Evolutionary conservation across 202 grass and related monocot genomes (phyloP).

Genomic region (Zoysia matrella): DNA sequence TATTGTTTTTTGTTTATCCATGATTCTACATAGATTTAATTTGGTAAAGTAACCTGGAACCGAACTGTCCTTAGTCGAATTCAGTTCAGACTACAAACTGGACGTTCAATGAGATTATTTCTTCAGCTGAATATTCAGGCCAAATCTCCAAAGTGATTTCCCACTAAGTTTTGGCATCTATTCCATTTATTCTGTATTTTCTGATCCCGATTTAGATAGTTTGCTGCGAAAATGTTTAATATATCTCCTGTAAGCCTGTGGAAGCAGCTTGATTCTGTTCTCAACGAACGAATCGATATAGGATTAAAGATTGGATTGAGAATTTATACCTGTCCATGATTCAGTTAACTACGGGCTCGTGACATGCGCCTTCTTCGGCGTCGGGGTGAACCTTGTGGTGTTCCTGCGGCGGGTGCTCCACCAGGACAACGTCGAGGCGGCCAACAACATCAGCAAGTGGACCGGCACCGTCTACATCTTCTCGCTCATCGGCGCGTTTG

Average conservation of each 20-base stretch:
- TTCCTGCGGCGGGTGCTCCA: constrained; percentile 76
- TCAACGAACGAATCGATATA: not conserved
- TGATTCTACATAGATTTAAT: not conserved
- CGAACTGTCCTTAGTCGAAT: constrained; percentile 8
- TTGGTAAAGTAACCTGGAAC: not conserved
- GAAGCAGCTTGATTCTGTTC: not conserved
- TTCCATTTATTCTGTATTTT: constrained; percentile 5
- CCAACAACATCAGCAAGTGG: constrained; percentile 75
- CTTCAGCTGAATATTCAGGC: constrained; percentile 16
- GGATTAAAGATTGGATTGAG: not conserved
- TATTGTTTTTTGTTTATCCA: not conserved
- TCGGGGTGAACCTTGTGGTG: constrained; percentile 85
- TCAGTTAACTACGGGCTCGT: constrained; percentile 85
- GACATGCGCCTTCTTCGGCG: constrained; percentile 88
- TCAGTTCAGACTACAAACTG: constrained; percentile 30
- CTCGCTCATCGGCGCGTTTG: constrained; percentile 83
- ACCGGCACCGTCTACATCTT: constrained; percentile 56
- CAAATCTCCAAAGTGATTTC: constrained; percentile 22
- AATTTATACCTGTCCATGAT: not conserved
- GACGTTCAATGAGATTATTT: constrained; percentile 20
- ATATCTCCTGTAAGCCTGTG: not conserved
- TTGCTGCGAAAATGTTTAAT: not conserved
- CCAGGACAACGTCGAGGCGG: constrained; percentile 71
- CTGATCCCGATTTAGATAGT: not conserved
- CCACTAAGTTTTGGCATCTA: constrained; percentile 8